phyloP scores from a whole-genome alignment of 768 basidiomycete species.

The Phylloporus rhodoxanthus region DNA sequence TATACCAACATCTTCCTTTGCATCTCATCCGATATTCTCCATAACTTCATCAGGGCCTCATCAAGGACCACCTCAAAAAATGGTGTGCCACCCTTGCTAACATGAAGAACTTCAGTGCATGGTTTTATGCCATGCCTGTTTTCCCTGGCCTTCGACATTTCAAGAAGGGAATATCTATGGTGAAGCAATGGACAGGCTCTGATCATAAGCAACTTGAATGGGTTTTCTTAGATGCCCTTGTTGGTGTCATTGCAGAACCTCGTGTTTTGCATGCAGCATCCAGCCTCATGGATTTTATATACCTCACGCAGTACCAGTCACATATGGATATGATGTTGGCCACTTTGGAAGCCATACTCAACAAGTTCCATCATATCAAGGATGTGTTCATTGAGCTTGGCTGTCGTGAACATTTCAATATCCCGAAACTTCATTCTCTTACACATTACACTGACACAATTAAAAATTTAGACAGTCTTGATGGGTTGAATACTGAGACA shows the following conservation, averaged over 20 bases:
- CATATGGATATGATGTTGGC: not conserved
- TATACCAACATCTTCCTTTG: not conserved
- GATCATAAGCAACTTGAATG: constrained; percentile 1
- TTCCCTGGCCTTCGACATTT: not conserved
- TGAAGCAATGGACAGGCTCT: not conserved
- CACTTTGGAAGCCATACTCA: not conserved
- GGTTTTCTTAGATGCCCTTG: not conserved
- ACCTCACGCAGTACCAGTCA: not conserved
- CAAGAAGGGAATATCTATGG: not conserved
- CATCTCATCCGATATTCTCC: not conserved
- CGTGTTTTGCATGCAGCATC: not conserved
- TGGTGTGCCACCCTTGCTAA: not conserved
- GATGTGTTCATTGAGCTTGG: not conserved
- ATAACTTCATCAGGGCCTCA: not conserved
- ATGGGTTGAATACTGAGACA: not conserved
- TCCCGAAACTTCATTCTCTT: not conserved
- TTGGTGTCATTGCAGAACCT: not conserved
- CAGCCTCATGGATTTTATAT: not conserved
- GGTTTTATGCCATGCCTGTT: not conserved
- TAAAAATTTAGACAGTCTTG: not conserved
- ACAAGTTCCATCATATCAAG: not conserved
- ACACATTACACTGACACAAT: not conserved
- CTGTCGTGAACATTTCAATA: not conserved
- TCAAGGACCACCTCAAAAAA: constrained; percentile 5
- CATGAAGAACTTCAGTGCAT: not conserved